phyloP scores from a whole-genome alignment of 1,284 basidiomycete species.

The Puccinia novopanici region DNA sequence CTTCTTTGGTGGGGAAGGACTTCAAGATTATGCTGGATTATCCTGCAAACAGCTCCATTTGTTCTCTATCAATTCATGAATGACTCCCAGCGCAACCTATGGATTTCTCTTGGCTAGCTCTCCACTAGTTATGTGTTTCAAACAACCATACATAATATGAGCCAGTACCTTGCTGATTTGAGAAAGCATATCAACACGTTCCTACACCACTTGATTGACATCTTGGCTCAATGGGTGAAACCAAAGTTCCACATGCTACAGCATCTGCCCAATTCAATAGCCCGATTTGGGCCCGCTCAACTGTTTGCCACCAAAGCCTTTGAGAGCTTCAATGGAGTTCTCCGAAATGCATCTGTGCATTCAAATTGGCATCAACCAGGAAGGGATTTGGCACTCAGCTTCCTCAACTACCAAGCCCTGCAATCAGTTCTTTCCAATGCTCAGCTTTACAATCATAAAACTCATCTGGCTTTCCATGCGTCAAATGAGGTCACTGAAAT shows the following conservation, averaged over 20 bases:
- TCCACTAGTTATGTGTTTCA: conserved; percentile 1
- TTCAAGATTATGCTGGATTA: neutral
- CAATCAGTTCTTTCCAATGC: neutral
- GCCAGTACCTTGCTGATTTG: neutral
- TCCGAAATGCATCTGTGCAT: neutral
- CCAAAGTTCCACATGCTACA: conserved; percentile 19
- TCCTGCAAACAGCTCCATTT: neutral
- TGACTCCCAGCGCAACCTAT: neutral
- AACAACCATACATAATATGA: neutral
- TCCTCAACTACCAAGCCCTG: neutral
- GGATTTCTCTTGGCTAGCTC: neutral
- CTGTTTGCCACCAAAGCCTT: conserved; percentile 24
- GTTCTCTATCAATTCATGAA: conserved; percentile 13
- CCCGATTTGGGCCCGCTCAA: neutral
- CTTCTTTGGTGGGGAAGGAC: neutral
- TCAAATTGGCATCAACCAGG: neutral
- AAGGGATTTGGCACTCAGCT: neutral
- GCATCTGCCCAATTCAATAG: conserved; percentile 18
- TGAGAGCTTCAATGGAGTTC: conserved; percentile 3
- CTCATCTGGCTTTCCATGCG: too few relatives aligned
- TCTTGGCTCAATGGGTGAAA: conserved; percentile 5
- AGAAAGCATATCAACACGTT: neutral
- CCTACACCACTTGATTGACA: neutral
- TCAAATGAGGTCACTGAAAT: too few relatives aligned
- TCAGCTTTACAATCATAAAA: neutral